A percentile compares a stretch with the other conserved stretches of the same genome.
Conservation (phyloP, 495 filamentous ascomycete species). For the Neurospora tetrasperma region DNA sequence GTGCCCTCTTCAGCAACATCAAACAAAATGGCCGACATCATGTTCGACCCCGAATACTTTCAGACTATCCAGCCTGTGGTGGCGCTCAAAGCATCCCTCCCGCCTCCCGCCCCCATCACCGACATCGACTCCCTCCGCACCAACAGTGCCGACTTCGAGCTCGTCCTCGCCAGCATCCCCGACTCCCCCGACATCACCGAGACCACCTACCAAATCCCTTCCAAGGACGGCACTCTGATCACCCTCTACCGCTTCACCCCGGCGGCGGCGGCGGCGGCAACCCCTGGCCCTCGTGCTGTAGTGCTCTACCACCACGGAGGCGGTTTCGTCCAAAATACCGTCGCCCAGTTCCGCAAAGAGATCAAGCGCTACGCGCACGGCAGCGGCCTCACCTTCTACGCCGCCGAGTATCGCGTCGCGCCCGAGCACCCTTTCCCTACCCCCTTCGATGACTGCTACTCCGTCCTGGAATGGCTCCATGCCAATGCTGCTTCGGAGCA, state of each 20-base stretch:
- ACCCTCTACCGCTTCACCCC: constrained; percentile 16
- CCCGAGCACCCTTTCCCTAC: constrained; percentile 29
- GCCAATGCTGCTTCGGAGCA: constrained; percentile 14
- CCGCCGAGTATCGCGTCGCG: constrained; percentile 31
- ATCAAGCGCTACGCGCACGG: constrained; percentile 15
- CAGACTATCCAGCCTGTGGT: background rate
- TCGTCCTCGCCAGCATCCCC: background rate
- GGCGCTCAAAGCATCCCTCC: background rate
- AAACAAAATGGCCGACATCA: constrained; percentile 5
- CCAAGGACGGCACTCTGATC: constrained; percentile 14
- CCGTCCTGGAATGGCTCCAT: constrained; percentile 24
- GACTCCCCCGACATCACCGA: constrained; percentile 10
- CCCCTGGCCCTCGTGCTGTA: constrained; percentile 10
- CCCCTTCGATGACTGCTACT: constrained; percentile 26
- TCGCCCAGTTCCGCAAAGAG: constrained; percentile 8
- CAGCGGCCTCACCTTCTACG: constrained; percentile 19
- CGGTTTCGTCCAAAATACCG: constrained; percentile 25
- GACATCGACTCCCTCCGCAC: background rate
- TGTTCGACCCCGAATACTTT: constrained; percentile 11
- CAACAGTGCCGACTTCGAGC: background rate
- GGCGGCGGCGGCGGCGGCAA: background rate
- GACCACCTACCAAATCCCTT: constrained; percentile 9
- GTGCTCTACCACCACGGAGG: constrained; percentile 32
- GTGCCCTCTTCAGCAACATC: background rate
- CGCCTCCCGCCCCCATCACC: constrained; percentile 2